Evolutionary conservation across 139 green algal genomes (phyloP).

Genomic region (Gonium pectorale): DNA sequence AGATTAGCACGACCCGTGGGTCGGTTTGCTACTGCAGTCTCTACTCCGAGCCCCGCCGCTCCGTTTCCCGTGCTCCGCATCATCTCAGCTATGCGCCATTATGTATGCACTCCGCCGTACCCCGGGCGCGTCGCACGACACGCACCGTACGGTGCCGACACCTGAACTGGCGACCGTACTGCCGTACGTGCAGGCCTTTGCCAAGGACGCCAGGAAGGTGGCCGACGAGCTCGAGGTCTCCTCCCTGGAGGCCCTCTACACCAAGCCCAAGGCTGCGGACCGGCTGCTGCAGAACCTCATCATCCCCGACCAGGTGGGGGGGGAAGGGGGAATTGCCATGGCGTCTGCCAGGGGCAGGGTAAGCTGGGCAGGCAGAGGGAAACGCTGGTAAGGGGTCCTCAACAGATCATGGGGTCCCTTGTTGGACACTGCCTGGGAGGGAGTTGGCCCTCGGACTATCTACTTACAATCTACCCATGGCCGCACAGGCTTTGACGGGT

Average conservation of each 20-base stretch:
- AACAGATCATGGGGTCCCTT: too few relatives aligned
- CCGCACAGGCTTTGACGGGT: too few relatives aligned
- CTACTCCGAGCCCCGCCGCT: not conserved
- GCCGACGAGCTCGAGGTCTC: not conserved
- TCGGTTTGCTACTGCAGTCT: not conserved
- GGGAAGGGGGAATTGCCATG: not conserved
- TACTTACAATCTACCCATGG: too few relatives aligned
- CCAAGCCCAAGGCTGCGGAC: not conserved
- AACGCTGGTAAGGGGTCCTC: too few relatives aligned
- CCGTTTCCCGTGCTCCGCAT: not conserved
- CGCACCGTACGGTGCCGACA: not conserved
- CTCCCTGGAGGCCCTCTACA: not conserved
- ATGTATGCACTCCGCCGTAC: too few relatives aligned
- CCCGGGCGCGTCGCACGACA: not conserved
- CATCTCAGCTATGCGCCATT: not conserved
- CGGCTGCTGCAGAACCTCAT: conserved; percentile 28
- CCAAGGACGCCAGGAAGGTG: conserved; percentile 5
- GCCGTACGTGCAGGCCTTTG: not conserved
- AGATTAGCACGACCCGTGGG: not conserved
- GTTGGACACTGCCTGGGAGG: too few relatives aligned
- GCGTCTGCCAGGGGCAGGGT: too few relatives aligned
- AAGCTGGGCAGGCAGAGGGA: too few relatives aligned
- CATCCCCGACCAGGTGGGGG: not conserved
- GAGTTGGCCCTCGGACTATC: too few relatives aligned
- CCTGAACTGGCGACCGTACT: not conserved